These are phyloP conservation scores for Friedmanniomyces simplex DNA, from an alignment of 495 filamentous ascomycete species.

Conservation along the genomic window DNA sequence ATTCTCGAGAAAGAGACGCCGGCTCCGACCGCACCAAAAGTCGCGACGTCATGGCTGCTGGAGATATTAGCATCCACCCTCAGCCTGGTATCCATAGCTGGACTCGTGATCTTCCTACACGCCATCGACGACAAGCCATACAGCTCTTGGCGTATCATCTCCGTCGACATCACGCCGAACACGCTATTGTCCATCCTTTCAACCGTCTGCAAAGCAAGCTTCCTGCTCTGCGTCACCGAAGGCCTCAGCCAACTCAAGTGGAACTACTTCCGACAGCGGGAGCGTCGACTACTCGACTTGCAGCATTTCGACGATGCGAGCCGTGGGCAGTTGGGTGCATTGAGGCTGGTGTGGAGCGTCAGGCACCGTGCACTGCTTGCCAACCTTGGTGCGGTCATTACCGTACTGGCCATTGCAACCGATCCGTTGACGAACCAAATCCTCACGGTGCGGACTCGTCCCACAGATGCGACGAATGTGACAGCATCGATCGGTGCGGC, in stretches of 20 bases:
- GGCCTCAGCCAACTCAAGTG: neutral
- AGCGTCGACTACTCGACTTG: neutral
- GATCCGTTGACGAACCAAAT: no score
- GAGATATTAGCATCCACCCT: no score
- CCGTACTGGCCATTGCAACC: neutral
- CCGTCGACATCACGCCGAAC: neutral
- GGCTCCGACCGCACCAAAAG: no score
- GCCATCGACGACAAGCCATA: no score
- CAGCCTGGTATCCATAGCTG: no score
- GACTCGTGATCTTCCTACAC: no score
- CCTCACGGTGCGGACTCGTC: no score
- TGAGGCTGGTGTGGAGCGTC: neutral
- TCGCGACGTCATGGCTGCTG: no score
- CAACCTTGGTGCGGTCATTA: neutral
- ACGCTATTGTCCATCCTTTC: neutral
- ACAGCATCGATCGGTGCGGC: no score
- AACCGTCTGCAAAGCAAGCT: neutral
- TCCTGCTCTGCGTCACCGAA: neutral
- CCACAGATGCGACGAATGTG: no score
- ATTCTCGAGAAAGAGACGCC: no score
- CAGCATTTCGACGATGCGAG: neutral
- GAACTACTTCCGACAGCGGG: neutral
- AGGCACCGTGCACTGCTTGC: neutral
- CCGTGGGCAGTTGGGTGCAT: neutral
- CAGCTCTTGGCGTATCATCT: no score